Evolutionary conservation across 2,329 filamentous ascomycete species (phyloP).

Genomic region (Aspergillus cejpii): DNA sequence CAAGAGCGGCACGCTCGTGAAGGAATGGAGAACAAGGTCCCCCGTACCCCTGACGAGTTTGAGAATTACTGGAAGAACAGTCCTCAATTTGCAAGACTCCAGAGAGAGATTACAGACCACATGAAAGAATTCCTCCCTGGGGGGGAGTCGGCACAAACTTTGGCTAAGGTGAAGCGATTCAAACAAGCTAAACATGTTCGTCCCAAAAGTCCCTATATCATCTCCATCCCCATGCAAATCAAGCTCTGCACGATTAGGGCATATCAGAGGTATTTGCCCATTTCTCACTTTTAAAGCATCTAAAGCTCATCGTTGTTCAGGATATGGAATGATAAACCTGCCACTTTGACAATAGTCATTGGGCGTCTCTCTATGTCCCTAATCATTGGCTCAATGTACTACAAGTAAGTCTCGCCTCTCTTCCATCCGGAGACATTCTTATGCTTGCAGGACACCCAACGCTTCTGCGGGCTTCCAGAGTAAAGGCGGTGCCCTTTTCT

Average conservation of each 20-base stretch:
- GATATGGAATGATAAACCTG: conserved; percentile 65
- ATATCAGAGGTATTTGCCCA: conserved; percentile 53
- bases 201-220: conserved; percentile 58
- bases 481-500: conserved; percentile 74
- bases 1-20: conserved; percentile 50
- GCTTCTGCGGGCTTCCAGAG: conserved; percentile 68
- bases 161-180: conserved; percentile 28
- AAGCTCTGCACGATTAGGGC: conserved; percentile 75
- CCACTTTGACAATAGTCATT: conserved; percentile 59
- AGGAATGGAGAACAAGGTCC: conserved; percentile 57
- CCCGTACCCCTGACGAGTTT: conserved; percentile 63
- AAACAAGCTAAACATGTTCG: conserved; percentile 36
- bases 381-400: conserved; percentile 59
- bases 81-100: conserved; percentile 25
- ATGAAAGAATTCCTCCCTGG: conserved; percentile 29
- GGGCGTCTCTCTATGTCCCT: conserved; percentile 69
- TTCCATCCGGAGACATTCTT: conserved; percentile 1
- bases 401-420: conserved; percentile 15
- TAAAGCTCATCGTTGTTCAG: conserved; percentile 32
- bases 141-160: conserved; percentile 26
- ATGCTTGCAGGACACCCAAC: conserved; percentile 61
- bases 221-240: conserved; percentile 71
- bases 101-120: conserved; percentile 32
- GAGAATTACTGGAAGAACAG: conserved; percentile 46
- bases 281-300: neutral